phyloP scores from a whole-genome alignment of 331 rosid genomes.

The Malus hybrid region DNA sequence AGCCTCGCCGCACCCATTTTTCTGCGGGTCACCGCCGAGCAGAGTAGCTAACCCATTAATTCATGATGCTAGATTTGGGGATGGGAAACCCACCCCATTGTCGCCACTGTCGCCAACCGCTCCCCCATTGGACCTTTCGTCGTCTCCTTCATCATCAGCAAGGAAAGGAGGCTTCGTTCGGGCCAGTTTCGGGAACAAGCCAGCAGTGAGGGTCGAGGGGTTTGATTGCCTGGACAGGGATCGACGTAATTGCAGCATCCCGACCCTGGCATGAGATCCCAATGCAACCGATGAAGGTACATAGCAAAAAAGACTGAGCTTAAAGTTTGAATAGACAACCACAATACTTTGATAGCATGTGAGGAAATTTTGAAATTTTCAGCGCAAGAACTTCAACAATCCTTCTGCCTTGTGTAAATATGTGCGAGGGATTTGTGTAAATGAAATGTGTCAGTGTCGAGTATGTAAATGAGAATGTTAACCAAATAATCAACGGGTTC shows the following conservation, averaged over 20 bases:
- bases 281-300: slow-evolving; percentile 10
- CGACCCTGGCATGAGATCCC: slow-evolving; percentile 66
- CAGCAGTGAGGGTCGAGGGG: slow-evolving; percentile 89
- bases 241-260: slow-evolving; percentile 90
- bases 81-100: slow-evolving; percentile 46
- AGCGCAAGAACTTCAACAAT: slow-evolving; percentile 5
- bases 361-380: slow-evolving; percentile 41
- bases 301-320: slow-evolving; percentile 12
- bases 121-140: slow-evolving; percentile 24
- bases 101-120: slow-evolving; percentile 39
- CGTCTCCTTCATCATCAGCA: slow-evolving; percentile 50
- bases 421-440: slow-evolving; percentile 34
- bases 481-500: slow-evolving; percentile 21
- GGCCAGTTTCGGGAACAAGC: slow-evolving; percentile 70
- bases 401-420: slow-evolving; percentile 47
- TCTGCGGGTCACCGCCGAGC: slow-evolving; percentile 96
- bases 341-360: slow-evolving; percentile 18
- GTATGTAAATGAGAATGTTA: slow-evolving; percentile 18
- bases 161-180: slow-evolving; percentile 79
- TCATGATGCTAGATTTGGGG: slow-evolving; percentile 86
- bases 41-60: slow-evolving; percentile 94
- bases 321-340: slow-evolving; percentile 15
- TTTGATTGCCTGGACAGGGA: slow-evolving; percentile 96
- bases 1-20: slow-evolving; percentile 88
- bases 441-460: slow-evolving; percentile 19